A percentile compares a stretch with the other conserved stretches of the same genome.
These are phyloP conservation scores for Irpex sp. DNA, from an alignment of 1,284 basidiomycete genomes.

Conservation along the genomic window DNA sequence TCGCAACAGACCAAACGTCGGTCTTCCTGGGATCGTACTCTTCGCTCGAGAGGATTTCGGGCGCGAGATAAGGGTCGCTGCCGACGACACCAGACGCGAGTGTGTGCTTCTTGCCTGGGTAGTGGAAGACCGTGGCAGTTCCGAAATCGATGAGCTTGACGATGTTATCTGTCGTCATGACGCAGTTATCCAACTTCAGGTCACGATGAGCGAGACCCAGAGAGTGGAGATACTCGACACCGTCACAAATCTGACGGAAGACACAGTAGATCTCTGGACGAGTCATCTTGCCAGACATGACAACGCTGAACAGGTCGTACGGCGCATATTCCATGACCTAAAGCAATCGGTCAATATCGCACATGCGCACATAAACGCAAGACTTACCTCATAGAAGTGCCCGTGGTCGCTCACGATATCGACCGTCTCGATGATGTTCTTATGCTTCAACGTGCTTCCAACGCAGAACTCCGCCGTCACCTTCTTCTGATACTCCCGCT, in stretches of 20 bases:
- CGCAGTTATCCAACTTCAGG: slow-evolving; percentile 99
- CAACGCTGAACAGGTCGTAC: slow-evolving; percentile 96
- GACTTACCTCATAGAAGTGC: slow-evolving; percentile 91
- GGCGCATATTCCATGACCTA: slow-evolving; percentile 99
- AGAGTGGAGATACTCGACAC: slow-evolving; percentile 96
- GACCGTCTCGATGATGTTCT: slow-evolving; percentile 97
- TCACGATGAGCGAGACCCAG: slow-evolving; percentile 98
- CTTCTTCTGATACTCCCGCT: slow-evolving; percentile 99
- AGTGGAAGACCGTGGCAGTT: slow-evolving; percentile 98
- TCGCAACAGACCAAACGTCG: slow-evolving; percentile 97
- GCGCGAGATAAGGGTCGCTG: slow-evolving; percentile 97
- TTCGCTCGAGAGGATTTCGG: slow-evolving; percentile 83
- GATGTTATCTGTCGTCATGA: slow-evolving; percentile 92
- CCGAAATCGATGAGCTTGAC: slow-evolving; percentile 99
- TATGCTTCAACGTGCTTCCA: slow-evolving; percentile 91
- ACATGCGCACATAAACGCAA: slow-evolving; percentile 2
- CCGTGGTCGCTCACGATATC: slow-evolving; percentile 98
- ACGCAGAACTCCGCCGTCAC: slow-evolving; percentile 99
- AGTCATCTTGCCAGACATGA: slow-evolving; percentile 99
- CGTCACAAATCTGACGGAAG: slow-evolving; percentile 97
- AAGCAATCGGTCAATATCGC: slow-evolving; percentile 14
- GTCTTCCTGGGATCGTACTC: slow-evolving; percentile 96
- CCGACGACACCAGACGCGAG: slow-evolving; percentile 92
- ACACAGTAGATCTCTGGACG: slow-evolving; percentile 99
- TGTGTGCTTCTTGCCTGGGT: slow-evolving; percentile 85